Evolutionary conservation across 2,329 filamentous ascomycete species (phyloP), one percentile per base, ranked within the genome.

Genomic region (Beauveria scarabaeidicola): DNA sequence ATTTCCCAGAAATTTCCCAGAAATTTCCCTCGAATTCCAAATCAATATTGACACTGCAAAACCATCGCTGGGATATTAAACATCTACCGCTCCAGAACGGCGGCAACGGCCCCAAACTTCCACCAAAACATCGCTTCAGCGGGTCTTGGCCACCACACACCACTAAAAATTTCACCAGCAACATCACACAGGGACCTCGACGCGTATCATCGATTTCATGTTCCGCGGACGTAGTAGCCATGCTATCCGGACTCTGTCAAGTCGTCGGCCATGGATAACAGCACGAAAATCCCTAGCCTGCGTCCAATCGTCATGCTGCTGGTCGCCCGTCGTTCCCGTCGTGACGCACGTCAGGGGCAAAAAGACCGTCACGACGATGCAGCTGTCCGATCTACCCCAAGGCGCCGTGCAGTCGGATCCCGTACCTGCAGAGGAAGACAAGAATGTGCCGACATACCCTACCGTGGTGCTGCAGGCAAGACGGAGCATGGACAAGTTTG

Each of bases 401-500:
- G 82, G 81, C 23, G 66, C 75, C 29, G 70, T 80, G 43, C 62
- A 63, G 21, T 29, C 43, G 4, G 58, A 62, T 15, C 69, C 74
- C 32, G 60, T 75, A 15, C 63, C 65, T 29, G 51, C 46, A 6
- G 60, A 68, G 41, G 64, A 77, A 61, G 75, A 81, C 27, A 72
- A 77, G 27, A 71, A 76, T 58, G 74, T 66, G 17, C 81, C 82
- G 17, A 69, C 76, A 5, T 97, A 97, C 72, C 92, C 94, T 17
- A 89, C 90, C n/a, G 89, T 97, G 52, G 78, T 97, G 61, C 84
- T 91, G 69, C 91, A 96, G 71, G 93, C 90, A 29, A 84, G 85
- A 60, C 90, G 86, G 65, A 95, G 96, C 74, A 96, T 97, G 87
- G 81, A 85, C 65, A 91, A 88, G 68, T 97, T 96, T 74, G 84